These are phyloP conservation scores for Evansstolkia leycettana DNA, from an alignment of 495 filamentous ascomycete genomes.

Conservation along the genomic window DNA sequence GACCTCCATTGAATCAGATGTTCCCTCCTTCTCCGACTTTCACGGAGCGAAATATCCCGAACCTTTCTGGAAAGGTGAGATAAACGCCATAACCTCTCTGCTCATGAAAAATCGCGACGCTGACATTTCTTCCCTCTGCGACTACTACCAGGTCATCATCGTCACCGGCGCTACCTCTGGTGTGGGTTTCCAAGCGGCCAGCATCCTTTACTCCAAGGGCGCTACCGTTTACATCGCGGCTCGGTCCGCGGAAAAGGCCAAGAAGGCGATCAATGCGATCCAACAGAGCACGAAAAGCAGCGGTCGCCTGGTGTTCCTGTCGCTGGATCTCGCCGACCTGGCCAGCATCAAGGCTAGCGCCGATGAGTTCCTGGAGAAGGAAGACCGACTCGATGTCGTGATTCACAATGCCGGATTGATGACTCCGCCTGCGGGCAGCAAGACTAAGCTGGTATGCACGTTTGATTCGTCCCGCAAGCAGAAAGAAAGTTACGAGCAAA, in stretches of 20 bases:
- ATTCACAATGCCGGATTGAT: constrained; percentile 40
- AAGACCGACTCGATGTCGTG: constrained; percentile 34
- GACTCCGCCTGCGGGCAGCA: constrained; percentile 21
- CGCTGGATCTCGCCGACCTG: constrained; percentile 33
- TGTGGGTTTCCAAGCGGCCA: constrained; percentile 26
- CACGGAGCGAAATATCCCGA: constrained; percentile 5
- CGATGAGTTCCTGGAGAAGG: constrained; percentile 24
- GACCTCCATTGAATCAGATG: no score
- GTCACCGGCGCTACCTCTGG: constrained; percentile 31
- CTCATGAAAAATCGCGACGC: background rate
- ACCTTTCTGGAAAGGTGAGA: constrained; percentile 6
- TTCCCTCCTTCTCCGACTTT: background rate
- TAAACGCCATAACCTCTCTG: background rate
- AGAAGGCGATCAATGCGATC: constrained; percentile 21
- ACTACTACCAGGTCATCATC: constrained; percentile 30
- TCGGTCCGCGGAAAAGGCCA: constrained; percentile 16
- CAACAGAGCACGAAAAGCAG: constrained; percentile 5
- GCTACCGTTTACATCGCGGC: constrained; percentile 28
- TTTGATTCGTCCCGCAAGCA: no score
- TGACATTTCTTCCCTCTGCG: background rate
- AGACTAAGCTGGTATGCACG: no score
- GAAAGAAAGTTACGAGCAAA: no score
- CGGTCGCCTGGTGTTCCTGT: constrained; percentile 27
- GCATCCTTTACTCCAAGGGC: constrained; percentile 25
- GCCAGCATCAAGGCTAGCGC: constrained; percentile 28